phyloP scores from a whole-genome alignment of 148 eudicot genomes.

The Beta vulgaris region DNA sequence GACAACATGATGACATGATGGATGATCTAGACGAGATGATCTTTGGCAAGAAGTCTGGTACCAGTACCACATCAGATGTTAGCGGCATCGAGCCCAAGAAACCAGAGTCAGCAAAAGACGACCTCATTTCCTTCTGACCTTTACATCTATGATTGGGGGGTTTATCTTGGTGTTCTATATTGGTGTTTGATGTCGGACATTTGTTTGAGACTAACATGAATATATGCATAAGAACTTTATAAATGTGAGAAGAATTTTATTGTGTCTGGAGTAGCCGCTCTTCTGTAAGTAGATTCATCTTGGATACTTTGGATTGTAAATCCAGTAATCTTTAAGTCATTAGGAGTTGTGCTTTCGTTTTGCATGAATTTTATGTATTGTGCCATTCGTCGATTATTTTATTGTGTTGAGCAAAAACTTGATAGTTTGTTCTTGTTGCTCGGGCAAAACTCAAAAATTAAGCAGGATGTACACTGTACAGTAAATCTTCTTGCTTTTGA shows the following conservation, averaged over 20 bases:
- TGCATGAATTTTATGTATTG: not conserved
- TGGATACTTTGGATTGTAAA: conserved; percentile 6
- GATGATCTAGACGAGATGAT: conserved; percentile 98
- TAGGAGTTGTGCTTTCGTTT: conserved; percentile 10
- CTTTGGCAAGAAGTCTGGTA: conserved; percentile 68
- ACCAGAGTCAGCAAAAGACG: conserved; percentile 59
- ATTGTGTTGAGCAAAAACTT: not conserved
- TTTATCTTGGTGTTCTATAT: conserved; percentile 19
- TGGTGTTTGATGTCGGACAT: conserved; percentile 18
- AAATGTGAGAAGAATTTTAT: not conserved
- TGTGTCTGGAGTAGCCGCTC: conserved; percentile 14
- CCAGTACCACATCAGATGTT: conserved; percentile 48
- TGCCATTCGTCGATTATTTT: not conserved
- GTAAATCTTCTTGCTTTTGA: not conserved
- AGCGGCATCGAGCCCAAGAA: conserved; percentile 51
- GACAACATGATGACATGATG: conserved; percentile 79
- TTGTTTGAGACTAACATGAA: conserved; percentile 19
- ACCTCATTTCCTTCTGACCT: conserved; percentile 61
- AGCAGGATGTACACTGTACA: not conserved
- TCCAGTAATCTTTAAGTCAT: not conserved
- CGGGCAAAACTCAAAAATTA: not conserved
- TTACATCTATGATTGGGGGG: not conserved
- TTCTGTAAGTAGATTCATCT: conserved; percentile 8
- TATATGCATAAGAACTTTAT: conserved; percentile 4
- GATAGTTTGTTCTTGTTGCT: not conserved